Percentiles rank a stretch among this genome's conserved stretches.
Conservation (phyloP, 73 alveolate genomes). For the Paramecium tetraurelia region DNA sequence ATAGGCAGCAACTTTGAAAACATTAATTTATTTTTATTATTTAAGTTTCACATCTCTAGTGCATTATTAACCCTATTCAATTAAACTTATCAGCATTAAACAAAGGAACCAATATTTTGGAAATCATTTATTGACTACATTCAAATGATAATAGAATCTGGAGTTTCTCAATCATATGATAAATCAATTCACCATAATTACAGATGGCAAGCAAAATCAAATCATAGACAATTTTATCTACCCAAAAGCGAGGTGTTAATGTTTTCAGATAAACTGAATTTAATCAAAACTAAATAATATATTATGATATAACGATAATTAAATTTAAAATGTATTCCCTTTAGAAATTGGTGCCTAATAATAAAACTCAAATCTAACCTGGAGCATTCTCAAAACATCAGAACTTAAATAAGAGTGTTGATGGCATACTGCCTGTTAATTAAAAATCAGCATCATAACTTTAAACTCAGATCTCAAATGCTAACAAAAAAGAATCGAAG, state of each 20-base stretch:
- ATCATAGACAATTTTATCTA: constrained; percentile 79
- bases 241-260: constrained; percentile 87
- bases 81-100: no score
- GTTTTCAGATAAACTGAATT: constrained; percentile 48
- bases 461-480: neutral
- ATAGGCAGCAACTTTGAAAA: no score
- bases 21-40: no score
- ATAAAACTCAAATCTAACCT: neutral
- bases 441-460: neutral
- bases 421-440: neutral
- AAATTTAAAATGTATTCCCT: neutral
- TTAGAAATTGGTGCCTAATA: neutral
- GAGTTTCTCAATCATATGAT: neutral
- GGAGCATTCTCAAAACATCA: constrained; percentile 18
- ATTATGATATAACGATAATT: neutral
- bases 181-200: neutral
- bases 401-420: constrained; percentile 4
- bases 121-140: no score
- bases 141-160: no score
- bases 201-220: constrained; percentile 70
- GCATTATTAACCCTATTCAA: no score
- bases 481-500: neutral
- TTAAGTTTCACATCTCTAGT: no score
- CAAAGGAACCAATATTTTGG: no score
- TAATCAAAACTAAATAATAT: neutral